phyloP scores from a whole-genome alignment of 2,329 filamentous ascomycete genomes.

The Fusarium chuoi region DNA sequence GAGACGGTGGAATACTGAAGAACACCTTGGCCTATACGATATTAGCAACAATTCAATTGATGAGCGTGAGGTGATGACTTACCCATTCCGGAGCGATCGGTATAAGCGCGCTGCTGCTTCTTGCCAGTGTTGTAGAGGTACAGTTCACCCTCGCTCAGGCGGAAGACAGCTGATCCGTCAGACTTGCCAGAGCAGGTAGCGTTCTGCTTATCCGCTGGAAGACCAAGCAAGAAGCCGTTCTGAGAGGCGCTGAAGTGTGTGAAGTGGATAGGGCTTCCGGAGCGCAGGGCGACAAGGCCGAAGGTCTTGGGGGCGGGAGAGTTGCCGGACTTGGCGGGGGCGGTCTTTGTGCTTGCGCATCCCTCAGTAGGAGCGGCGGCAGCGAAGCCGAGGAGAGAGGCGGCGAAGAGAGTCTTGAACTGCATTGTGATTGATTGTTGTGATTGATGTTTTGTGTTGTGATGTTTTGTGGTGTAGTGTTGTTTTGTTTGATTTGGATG shows the following conservation, averaged over 20 bases:
- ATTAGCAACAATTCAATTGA: not conserved
- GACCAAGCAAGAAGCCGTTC: slow-evolving; percentile 56
- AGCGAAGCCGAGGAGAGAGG: slow-evolving; percentile 23
- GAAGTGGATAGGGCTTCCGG: slow-evolving; percentile 61
- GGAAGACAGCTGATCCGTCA: slow-evolving; percentile 60
- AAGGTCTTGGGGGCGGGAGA: slow-evolving; percentile 48
- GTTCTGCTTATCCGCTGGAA: slow-evolving; percentile 51
- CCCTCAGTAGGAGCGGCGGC: slow-evolving; percentile 15
- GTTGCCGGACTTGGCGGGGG: slow-evolving; percentile 15
- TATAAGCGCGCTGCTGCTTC: slow-evolving; percentile 60
- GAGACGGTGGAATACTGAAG: slow-evolving; percentile 62
- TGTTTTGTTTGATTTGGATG: not conserved
- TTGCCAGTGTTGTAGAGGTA: slow-evolving; percentile 57
- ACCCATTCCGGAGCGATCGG: slow-evolving; percentile 70
- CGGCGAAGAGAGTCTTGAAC: slow-evolving; percentile 39
- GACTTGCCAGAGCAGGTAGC: slow-evolving; percentile 59
- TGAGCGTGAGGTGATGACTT: slow-evolving; percentile 31
- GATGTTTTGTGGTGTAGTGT: not conserved
- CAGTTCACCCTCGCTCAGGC: slow-evolving; percentile 53
- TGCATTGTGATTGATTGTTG: slow-evolving; percentile 32
- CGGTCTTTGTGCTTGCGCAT: slow-evolving; percentile 1
- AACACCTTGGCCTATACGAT: slow-evolving; percentile 59
- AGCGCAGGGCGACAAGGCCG: slow-evolving; percentile 59
- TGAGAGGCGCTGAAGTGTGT: slow-evolving; percentile 55
- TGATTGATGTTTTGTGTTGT: not conserved